Conservation (phyloP, 177 flowering plant species). For the Vitis hybrid region DNA sequence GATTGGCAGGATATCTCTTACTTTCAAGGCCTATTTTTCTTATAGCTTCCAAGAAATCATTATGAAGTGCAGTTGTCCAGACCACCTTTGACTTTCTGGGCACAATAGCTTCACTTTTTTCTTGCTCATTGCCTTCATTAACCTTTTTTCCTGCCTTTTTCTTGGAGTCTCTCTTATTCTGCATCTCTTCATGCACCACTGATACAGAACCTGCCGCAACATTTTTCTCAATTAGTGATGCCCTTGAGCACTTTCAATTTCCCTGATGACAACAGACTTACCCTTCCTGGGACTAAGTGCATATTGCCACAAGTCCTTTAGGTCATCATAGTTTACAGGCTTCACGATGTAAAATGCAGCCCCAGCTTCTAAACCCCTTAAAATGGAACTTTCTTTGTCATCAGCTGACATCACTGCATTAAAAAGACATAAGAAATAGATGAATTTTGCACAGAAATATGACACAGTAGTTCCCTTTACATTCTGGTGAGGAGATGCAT, state of each 20-base stretch:
- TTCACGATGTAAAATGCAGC: slow-evolving; percentile 47
- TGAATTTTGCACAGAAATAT: no score
- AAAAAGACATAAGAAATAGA: not conserved
- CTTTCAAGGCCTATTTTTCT: slow-evolving; percentile 41
- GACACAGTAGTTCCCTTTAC: no score
- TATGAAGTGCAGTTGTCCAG: slow-evolving; percentile 57
- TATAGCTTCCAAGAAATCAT: slow-evolving; percentile 50
- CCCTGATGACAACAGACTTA: slow-evolving; percentile 4
- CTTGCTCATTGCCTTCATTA: not conserved
- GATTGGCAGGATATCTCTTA: slow-evolving; percentile 25
- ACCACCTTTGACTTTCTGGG: slow-evolving; percentile 42
- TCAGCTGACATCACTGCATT: slow-evolving; percentile 70
- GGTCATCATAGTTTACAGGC: slow-evolving; percentile 39
- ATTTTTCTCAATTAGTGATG: not conserved
- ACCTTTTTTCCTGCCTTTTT: not conserved
- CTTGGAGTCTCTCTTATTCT: not conserved
- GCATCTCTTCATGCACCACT: slow-evolving; percentile 16
- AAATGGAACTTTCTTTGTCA: slow-evolving; percentile 22
- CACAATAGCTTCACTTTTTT: not conserved
- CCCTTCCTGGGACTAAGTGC: slow-evolving; percentile 22
- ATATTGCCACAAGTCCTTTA: slow-evolving; percentile 52
- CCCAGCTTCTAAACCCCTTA: slow-evolving; percentile 46
- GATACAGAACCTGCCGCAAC: slow-evolving; percentile 1
- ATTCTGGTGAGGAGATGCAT: no score
- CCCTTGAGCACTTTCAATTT: slow-evolving; percentile 1